These are phyloP conservation scores for Pseudocercospora crystallina DNA, from an alignment of 2,329 filamentous ascomycete species.

Conservation along the genomic window DNA sequence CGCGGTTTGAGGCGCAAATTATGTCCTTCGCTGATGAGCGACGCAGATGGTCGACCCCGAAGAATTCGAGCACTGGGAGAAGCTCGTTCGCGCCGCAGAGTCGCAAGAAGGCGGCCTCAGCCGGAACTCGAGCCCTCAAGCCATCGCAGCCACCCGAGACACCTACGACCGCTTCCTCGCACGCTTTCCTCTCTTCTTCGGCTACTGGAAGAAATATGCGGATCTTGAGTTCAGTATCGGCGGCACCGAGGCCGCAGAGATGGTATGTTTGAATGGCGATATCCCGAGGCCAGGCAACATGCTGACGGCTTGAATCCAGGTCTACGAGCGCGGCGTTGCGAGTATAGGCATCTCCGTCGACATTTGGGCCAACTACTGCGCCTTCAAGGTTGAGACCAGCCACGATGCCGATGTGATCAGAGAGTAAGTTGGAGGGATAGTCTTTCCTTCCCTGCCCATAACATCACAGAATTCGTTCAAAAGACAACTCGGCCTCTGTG, in stretches of 20 bases:
- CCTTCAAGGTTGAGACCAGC: conserved; percentile 96
- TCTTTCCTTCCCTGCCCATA: conserved; percentile 53
- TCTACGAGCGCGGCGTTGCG: conserved; percentile 92
- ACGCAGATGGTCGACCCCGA: conserved; percentile 69
- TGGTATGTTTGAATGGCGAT: conserved; percentile 58
- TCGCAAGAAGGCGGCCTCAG: conserved; percentile 88
- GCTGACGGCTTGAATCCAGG: conserved; percentile 50
- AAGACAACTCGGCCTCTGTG: conserved; percentile 15
- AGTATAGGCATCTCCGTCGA: conserved; percentile 93
- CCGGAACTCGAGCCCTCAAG: conserved; percentile 92
- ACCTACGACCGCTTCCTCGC: conserved; percentile 90
- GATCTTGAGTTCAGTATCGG: conserved; percentile 96
- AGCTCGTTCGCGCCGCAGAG: conserved; percentile 79
- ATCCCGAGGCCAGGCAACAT: conserved; percentile 27
- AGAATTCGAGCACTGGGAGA: conserved; percentile 94
- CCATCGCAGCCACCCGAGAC: conserved; percentile 81
- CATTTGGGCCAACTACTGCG: conserved; percentile 95
- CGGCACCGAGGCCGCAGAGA: conserved; percentile 93
- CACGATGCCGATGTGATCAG: conserved; percentile 92
- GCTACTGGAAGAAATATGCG: conserved; percentile 99
- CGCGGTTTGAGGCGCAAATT: background rate
- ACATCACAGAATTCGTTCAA: conserved; percentile 17
- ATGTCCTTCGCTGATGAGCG: conserved; percentile 3
- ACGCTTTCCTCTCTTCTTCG: conserved; percentile 93
- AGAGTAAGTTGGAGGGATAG: conserved; percentile 87